Conservation (phyloP, 2,329 filamentous ascomycete species). For the Phaeosphaeria sp. region DNA sequence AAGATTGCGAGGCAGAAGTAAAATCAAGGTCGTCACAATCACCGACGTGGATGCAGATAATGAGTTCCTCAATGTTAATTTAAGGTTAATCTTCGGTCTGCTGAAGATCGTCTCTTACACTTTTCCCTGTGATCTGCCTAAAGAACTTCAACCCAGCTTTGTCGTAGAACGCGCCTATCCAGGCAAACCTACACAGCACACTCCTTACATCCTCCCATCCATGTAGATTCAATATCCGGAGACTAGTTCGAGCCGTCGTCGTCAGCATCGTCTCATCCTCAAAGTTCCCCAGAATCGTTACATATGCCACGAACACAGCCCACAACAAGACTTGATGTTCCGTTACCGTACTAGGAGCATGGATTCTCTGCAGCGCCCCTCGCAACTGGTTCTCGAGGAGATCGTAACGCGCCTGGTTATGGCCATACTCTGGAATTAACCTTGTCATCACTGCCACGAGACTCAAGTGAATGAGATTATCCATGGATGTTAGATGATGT, state of each 20-base stretch:
- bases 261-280: slow-evolving; percentile 6
- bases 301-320: slow-evolving; percentile 8
- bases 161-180: slow-evolving; percentile 8
- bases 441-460: slow-evolving; percentile 14
- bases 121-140: background rate
- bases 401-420: slow-evolving; percentile 6
- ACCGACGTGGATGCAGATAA: no score
- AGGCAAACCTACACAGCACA: slow-evolving; percentile 5
- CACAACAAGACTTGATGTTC: slow-evolving; percentile 6
- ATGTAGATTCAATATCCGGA: background rate
- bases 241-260: background rate
- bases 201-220: background rate
- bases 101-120: background rate
- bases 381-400: slow-evolving; percentile 3
- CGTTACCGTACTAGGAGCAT: background rate
- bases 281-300: background rate
- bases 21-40: background rate
- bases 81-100: no score
- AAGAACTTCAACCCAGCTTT: slow-evolving; percentile 1
- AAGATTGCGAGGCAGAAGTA: background rate
- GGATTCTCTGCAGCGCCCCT: background rate
- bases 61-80: no score
- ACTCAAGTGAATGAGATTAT: slow-evolving; percentile 9
- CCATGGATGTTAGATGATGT: background rate
- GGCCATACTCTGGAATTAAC: slow-evolving; percentile 12